phyloP scores from a whole-genome alignment of 129 eudicot genomes.

The Chrysanthemum lavandulifolium region DNA sequence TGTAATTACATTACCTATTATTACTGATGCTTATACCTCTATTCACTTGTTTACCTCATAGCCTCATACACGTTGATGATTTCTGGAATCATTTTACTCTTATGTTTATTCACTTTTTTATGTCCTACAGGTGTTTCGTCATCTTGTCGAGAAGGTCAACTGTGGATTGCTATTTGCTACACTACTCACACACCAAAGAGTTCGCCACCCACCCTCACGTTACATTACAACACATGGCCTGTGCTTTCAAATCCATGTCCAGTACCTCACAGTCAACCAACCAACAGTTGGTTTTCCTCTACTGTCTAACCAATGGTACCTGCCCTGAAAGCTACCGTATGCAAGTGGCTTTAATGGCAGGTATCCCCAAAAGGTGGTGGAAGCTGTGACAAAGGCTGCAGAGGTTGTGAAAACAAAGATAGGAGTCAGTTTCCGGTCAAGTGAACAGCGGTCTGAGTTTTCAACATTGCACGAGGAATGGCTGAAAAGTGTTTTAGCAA shows the following conservation, averaged over 20 bases:
- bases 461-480: too few relatives aligned
- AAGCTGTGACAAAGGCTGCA: constrained; percentile 58
- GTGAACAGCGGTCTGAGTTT: too few relatives aligned
- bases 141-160: constrained; percentile 83
- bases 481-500: too few relatives aligned
- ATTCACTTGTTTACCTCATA: too few relatives aligned
- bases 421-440: too few relatives aligned
- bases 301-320: constrained; percentile 77
- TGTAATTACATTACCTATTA: too few relatives aligned
- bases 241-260: constrained; percentile 38
- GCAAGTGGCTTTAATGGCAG: constrained; percentile 94
- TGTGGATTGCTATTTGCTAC: constrained; percentile 88
- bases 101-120: neutral
- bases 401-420: too few relatives aligned
- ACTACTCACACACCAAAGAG: constrained; percentile 89
- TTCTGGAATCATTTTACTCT: too few relatives aligned
- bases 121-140: constrained; percentile 71
- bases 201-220: constrained; percentile 91
- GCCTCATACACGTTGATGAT: too few relatives aligned
- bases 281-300: constrained; percentile 62
- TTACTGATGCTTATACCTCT: too few relatives aligned
- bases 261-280: too few relatives aligned
- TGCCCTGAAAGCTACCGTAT: constrained; percentile 96
- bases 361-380: constrained; percentile 73
- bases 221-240: constrained; percentile 87